Base-by-base conservation (phyloP, 805 yeast species). In the Wickerhamomyces canadensis region DNA sequence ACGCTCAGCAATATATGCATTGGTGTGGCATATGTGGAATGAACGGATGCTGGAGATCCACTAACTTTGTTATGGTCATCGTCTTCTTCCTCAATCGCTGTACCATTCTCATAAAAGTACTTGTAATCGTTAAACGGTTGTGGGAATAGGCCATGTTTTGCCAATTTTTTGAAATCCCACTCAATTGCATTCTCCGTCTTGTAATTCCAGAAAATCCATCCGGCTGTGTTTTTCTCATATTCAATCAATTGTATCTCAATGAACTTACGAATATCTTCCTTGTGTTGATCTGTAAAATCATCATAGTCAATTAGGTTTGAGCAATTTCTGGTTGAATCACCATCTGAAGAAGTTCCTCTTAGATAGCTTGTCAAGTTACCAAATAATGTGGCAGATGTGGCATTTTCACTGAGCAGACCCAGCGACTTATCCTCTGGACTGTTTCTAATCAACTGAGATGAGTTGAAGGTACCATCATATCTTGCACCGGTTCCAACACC, bases 131-230 rank as follows among this genome's bases (percentile, higher is more conserved):
- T 48, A 24, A 81, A 64, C 2, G 88, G 87, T 29, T 66, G 71
- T 2, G 89, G 89, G 59, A 82, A 74, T 33, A 82, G 53, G 4
- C 64, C 74, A 24, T 64, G 51, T 15, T 67, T 56, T 8, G 74
- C 68, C 47, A 82, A 64, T 36, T 68, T 60, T 37, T 62, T 52
- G 50, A 77, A 72, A 52, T 80, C 85, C 86, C 87, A 80, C 53
- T 79, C 86, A 16, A 74, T 61, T 1, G 84, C 74, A 38, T 60
- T 54, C 50, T 81, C 88, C 0, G 85, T 79, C 53, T 78, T 80
- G 62, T 70, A 80, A 48, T 77, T 76, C 88, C 87, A 81, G 49
- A 79, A 80, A 27, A 80, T 71, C 75, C 80, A 80, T 0, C 87
- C 87, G 10, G 62, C 61, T 25, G 68, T 63, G 36, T 62, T 47